phyloP scores from a whole-genome alignment of 2,329 filamentous ascomycete genomes.

The Lasiodiplodia sp. region DNA sequence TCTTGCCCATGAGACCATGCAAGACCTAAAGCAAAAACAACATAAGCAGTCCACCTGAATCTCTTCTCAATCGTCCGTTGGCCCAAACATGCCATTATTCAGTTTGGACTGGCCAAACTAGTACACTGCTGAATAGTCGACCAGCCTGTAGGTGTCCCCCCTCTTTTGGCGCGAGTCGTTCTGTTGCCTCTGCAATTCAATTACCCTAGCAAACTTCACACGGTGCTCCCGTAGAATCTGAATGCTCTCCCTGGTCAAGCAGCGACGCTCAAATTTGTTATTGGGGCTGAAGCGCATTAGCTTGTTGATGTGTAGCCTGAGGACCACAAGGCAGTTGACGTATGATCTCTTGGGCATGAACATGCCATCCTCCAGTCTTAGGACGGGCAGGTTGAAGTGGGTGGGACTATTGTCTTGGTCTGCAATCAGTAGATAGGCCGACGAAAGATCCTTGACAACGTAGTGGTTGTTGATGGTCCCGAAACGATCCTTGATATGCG shows the following conservation, averaged over 20 bases:
- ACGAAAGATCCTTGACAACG: background rate
- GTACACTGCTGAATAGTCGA: too few species aligned
- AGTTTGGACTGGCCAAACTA: too few species aligned
- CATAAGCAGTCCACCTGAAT: too few species aligned
- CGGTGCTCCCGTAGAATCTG: background rate
- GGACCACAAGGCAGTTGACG: background rate
- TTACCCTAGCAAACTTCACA: background rate
- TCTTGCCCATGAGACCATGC: too few species aligned
- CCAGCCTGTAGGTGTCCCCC: too few species aligned
- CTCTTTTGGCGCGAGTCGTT: background rate
- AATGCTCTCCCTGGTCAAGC: background rate
- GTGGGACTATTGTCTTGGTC: background rate
- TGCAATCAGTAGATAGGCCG: background rate
- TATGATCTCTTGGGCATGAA: background rate
- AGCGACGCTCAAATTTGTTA: background rate
- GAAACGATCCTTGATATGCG: background rate
- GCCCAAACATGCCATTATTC: too few species aligned
- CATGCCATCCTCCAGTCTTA: background rate
- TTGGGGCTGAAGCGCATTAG: background rate
- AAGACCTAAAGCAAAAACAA: too few species aligned
- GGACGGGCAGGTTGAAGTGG: background rate
- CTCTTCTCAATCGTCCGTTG: too few species aligned
- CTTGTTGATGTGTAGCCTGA: background rate
- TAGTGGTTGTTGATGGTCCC: background rate
- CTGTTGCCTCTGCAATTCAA: background rate